Percentiles rank a stretch among this genome's conserved stretches.
These are phyloP conservation scores for Russula foetens DNA, from an alignment of 768 basidiomycete genomes.

Conservation along the genomic window DNA sequence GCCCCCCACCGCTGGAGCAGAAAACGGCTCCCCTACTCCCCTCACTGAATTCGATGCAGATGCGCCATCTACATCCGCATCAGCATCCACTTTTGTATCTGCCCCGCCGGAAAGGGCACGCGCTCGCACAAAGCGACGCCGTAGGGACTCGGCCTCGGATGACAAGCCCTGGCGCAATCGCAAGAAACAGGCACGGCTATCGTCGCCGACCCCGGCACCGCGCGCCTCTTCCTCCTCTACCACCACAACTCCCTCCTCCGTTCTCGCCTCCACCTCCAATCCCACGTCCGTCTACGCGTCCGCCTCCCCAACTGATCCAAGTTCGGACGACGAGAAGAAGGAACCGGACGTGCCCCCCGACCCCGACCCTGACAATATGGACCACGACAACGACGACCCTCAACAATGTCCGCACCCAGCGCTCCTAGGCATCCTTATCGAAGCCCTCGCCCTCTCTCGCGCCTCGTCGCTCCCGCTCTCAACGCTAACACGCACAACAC, in stretches of 20 bases:
- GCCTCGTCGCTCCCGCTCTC: conserved; percentile 11
- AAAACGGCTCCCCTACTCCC: too few species aligned
- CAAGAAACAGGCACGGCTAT: neutral
- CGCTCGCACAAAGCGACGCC: conserved; percentile 2
- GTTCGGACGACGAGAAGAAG: too few species aligned
- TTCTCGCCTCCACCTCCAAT: too few species aligned
- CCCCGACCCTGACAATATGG: neutral
- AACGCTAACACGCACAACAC: too few species aligned
- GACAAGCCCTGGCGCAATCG: conserved; percentile 3
- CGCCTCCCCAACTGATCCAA: too few species aligned
- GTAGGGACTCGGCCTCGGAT: neutral
- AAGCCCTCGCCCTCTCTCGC: conserved; percentile 18
- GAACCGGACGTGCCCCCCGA: neutral
- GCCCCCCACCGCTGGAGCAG: too few species aligned
- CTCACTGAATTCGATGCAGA: neutral
- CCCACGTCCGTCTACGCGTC: too few species aligned
- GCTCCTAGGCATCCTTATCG: conserved; percentile 14
- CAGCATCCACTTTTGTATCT: neutral
- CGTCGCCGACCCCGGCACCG: too few species aligned
- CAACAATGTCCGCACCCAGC: conserved; percentile 9
- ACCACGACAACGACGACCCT: neutral
- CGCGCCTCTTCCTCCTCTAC: neutral
- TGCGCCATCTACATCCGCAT: neutral
- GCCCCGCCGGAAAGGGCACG: neutral
- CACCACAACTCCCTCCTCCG: too few species aligned